These are phyloP conservation scores for Marchantia paleacea DNA, from an alignment of 225 moss, liverwort and hornwort species.

Conservation along the genomic window DNA sequence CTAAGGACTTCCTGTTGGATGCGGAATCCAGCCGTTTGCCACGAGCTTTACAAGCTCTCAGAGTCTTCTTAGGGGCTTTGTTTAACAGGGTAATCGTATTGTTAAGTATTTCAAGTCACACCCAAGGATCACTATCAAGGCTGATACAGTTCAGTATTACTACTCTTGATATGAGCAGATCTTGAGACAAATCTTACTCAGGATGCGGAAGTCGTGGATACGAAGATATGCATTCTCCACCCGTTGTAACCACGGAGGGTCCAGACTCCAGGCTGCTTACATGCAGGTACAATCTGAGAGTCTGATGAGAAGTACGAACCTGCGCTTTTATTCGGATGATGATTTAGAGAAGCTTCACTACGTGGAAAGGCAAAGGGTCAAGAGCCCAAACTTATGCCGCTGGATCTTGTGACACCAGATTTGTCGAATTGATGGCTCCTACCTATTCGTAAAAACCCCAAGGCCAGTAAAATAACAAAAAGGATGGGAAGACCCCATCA, in stretches of 20 bases:
- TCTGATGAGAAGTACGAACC: not conserved
- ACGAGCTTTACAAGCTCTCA: not conserved
- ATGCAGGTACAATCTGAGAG: not conserved
- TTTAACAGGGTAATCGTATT: not conserved
- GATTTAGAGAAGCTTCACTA: not conserved
- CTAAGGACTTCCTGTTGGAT: not conserved
- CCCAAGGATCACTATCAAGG: not conserved
- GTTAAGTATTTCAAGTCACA: not conserved
- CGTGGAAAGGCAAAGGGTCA: not conserved
- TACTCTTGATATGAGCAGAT: not conserved
- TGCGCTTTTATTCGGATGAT: not conserved
- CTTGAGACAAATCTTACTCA: not conserved
- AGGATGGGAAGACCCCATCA: no score
- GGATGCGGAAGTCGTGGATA: not conserved
- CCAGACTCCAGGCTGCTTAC: not conserved
- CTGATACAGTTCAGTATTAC: not conserved
- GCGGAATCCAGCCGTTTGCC: not conserved
- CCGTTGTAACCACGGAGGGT: not conserved
- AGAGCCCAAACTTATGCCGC: not conserved
- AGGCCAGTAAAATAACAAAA: no score
- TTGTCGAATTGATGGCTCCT: not conserved
- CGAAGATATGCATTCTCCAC: not conserved
- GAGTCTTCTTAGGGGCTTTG: no score
- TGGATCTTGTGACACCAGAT: not conserved
- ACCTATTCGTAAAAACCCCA: no score